Base-by-base conservation (phyloP, 495 filamentous ascomycete species). In the Aspergillus cristatus region DNA sequence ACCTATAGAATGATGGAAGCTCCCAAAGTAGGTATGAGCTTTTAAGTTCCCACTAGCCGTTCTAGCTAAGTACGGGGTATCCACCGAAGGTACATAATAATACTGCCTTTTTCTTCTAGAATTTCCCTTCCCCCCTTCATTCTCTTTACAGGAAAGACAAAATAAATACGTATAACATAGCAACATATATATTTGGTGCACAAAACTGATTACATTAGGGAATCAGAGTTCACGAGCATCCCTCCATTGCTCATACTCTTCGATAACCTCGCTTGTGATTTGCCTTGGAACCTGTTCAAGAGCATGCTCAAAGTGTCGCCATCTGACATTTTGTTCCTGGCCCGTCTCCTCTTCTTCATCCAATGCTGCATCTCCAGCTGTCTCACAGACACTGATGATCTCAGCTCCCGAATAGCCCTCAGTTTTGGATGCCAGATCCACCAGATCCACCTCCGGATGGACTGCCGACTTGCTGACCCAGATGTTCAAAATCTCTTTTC, bases 331-430 rank as follows among this genome's bases (percentile, higher is more conserved):
- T 28, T 62, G 61, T 13, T 74, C 61, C 34, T 64, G 50, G 24
- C 50, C 58, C 18, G 54, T 68, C 35, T 63, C 50, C 25, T 74
- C 62, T 39, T 71, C 65, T 38, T 74, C 71, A 40, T 75, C 65
- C 50, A 81, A 54, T 6, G 74, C 76, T n/a, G 65, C 58, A 54
- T 78, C 67, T 15, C 70, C 70, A 0, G 82, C 82, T 25, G 68
- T 70, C 40, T 81, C 67, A 50, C 90, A 96, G 5, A 96, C 80
- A 14, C 72, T 78, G 33, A 84, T 80, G 32, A 97, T 72, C 58
- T 98, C 91, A 1, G 91, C 88, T 5, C 91, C 91, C 2, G 86
- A 90, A 54, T 82, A 87, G 0, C 88, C 86, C 7, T 87, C 84
- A 0, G 79, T 87, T 42, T 59, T 60, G n/a, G 54, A 40, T n/a